Conservation (phyloP, 345 rosid genomes). For the Camelina sativa region DNA sequence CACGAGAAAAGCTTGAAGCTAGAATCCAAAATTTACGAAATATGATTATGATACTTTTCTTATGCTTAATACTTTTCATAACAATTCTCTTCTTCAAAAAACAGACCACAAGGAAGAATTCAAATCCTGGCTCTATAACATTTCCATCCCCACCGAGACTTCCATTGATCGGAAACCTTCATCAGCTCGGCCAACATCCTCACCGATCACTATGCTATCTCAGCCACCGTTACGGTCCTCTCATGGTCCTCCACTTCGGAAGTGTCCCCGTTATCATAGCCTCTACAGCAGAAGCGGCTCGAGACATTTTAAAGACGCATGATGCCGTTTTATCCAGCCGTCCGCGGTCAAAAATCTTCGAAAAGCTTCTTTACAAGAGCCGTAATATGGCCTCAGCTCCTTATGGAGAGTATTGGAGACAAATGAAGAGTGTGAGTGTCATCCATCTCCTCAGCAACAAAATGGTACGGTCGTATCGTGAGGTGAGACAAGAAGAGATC, state of each 20-base stretch:
- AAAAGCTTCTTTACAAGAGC: conserved; percentile 48
- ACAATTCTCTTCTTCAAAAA: conserved; percentile 27
- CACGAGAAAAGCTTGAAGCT: no score
- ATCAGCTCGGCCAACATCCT: conserved; percentile 53
- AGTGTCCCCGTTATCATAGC: conserved; percentile 50
- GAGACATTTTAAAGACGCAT: conserved; percentile 58
- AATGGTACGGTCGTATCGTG: conserved; percentile 50
- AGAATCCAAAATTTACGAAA: no score
- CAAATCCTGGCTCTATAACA: neutral
- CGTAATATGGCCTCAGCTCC: conserved; percentile 55
- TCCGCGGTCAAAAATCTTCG: conserved; percentile 33
- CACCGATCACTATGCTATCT: conserved; percentile 54
- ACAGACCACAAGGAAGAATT: neutral
- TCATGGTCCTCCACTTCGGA: conserved; percentile 66
- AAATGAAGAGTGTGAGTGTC: conserved; percentile 56
- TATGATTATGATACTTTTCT: conserved; percentile 29
- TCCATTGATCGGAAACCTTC: conserved; percentile 68
- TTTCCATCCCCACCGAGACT: conserved; percentile 59
- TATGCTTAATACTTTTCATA: conserved; percentile 17
- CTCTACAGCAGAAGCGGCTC: conserved; percentile 60
- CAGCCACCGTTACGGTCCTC: conserved; percentile 55
- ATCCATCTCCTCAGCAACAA: conserved; percentile 56
- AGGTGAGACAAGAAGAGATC: conserved; percentile 57
- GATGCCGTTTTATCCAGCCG: conserved; percentile 58
- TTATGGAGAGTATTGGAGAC: conserved; percentile 78